A percentile compares a stretch with the other conserved stretches of the same genome.
Conservation (phyloP, 768 basidiomycete species). For the Hygrophoropsis aurantiaca region DNA sequence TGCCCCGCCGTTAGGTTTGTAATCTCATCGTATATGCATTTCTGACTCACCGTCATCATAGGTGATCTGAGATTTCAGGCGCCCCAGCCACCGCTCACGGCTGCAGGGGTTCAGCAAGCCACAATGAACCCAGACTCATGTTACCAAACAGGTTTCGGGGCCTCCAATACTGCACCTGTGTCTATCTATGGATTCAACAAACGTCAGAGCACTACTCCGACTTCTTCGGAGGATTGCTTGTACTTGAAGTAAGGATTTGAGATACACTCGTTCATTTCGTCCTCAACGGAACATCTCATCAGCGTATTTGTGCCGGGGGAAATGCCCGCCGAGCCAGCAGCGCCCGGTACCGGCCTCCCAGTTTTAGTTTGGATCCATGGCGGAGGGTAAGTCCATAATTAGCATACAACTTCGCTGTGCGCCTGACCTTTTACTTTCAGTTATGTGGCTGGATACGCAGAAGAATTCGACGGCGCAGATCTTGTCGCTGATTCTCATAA, state of each 20-base stretch:
- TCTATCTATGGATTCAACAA: slow-evolving; percentile 1
- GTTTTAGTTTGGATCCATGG: slow-evolving; percentile 39
- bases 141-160: slow-evolving; percentile 14
- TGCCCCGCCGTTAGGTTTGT: slow-evolving; percentile 46
- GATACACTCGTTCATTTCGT: background rate
- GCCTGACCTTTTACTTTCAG: slow-evolving; percentile 12
- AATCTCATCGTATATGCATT: background rate
- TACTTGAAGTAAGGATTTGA: slow-evolving; percentile 25
- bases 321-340: background rate
- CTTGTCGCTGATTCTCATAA: slow-evolving; percentile 24
- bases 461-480: slow-evolving; percentile 16
- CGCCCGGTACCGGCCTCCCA: slow-evolving; percentile 15
- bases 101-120: slow-evolving; percentile 12
- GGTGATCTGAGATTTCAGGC: slow-evolving; percentile 15
- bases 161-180: slow-evolving; percentile 11
- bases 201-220: background rate
- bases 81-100: slow-evolving; percentile 11
- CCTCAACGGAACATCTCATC: background rate
- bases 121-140: slow-evolving; percentile 17
- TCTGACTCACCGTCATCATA: background rate
- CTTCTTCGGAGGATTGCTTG: slow-evolving; percentile 29
- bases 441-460: slow-evolving; percentile 20
- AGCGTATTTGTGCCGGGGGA: slow-evolving; percentile 25
- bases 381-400: slow-evolving; percentile 26
- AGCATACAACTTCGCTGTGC: background rate